Percentiles rank a stretch among this genome's conserved stretches.
Conservation (phyloP, 2,329 filamentous ascomycete species). For the Phyllosticta citriasiana region DNA sequence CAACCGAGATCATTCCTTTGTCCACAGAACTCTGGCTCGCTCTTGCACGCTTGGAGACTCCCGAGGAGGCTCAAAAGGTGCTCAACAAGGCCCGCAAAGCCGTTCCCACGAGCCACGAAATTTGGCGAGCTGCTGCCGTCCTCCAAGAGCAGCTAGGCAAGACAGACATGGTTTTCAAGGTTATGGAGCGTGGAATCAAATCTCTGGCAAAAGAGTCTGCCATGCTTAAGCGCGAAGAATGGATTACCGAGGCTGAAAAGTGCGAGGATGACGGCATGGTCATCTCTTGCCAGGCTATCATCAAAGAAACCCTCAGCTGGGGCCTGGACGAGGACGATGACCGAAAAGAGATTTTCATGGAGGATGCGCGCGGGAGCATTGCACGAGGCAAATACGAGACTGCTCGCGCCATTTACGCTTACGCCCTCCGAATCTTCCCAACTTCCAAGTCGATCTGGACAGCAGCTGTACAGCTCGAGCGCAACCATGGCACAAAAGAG, state of each 20-base stretch:
- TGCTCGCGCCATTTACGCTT: conserved; percentile 85
- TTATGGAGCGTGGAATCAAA: conserved; percentile 91
- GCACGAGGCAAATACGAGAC: conserved; percentile 78
- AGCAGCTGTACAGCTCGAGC: conserved; percentile 81
- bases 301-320: conserved; percentile 88
- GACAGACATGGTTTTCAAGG: conserved; percentile 62
- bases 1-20: conserved; percentile 86
- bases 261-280: conserved; percentile 87
- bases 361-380: conserved; percentile 78
- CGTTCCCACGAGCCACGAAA: conserved; percentile 83
- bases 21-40: conserved; percentile 95
- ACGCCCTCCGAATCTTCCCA: conserved; percentile 79
- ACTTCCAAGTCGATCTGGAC: conserved; percentile 84
- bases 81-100: conserved; percentile 93
- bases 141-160: conserved; percentile 85
- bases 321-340: conserved; percentile 92
- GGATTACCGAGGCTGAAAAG: conserved; percentile 89
- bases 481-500: conserved; percentile 76
- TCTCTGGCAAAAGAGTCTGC: conserved; percentile 81
- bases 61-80: conserved; percentile 87
- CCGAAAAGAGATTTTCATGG: conserved; percentile 89
- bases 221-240: conserved; percentile 95
- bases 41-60: conserved; percentile 76
- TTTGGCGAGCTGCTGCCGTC: conserved; percentile 91
- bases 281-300: conserved; percentile 78